Evolutionary conservation across 1,284 basidiomycete genomes (phyloP).

Genomic region (Fomitopsis pinicola): DNA sequence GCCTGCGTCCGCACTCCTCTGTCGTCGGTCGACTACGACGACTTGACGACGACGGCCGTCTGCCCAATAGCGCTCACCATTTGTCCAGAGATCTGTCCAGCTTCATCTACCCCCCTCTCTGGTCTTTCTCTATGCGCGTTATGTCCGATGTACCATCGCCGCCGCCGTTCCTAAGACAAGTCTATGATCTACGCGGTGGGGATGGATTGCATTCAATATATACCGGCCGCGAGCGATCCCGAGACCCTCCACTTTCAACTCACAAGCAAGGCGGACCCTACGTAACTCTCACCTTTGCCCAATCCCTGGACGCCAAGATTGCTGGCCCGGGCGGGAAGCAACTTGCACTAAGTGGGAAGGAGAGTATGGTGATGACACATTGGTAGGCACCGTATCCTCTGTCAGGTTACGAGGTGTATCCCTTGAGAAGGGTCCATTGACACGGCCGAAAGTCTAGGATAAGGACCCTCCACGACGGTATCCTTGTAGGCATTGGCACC

Average conservation of each 20-base stretch:
- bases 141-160: not conserved
- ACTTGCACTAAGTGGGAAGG: slow-evolving; percentile 78
- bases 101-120: too few relatives aligned
- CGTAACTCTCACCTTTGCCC: slow-evolving; percentile 92
- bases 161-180: not conserved
- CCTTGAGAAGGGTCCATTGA: not conserved
- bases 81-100: too few relatives aligned
- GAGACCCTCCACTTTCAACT: slow-evolving; percentile 12
- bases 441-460: slow-evolving; percentile 46
- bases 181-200: slow-evolving; percentile 10
- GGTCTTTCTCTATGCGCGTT: too few relatives aligned
- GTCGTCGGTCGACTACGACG: too few relatives aligned
- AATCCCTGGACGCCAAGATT: slow-evolving; percentile 92
- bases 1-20: not conserved
- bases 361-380: slow-evolving; percentile 95
- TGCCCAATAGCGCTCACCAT: too few relatives aligned
- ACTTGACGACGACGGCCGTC: too few relatives aligned
- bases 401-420: not conserved
- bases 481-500: slow-evolving; percentile 89
- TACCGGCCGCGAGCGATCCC: slow-evolving; percentile 8
- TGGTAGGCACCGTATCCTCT: slow-evolving; percentile 46
- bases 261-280: slow-evolving; percentile 35
- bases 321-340: slow-evolving; percentile 74
- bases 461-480: slow-evolving; percentile 87
- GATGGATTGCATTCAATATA: slow-evolving; percentile 14